Base-by-base conservation (phyloP, 1,284 basidiomycete genomes). In the Cutaneotrichosporon arboriforme region DNA sequence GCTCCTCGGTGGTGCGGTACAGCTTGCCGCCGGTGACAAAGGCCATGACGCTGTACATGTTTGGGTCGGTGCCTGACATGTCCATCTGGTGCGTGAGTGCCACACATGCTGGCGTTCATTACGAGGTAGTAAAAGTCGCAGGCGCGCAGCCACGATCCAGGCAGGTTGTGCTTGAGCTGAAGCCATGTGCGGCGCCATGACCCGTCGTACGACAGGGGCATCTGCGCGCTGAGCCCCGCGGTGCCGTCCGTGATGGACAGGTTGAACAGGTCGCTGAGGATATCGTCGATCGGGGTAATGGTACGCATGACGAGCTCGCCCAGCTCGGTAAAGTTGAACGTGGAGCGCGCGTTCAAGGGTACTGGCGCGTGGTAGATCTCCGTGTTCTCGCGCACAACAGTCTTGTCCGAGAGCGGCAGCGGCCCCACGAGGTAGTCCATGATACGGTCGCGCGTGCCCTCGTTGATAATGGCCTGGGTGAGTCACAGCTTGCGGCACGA, bases 181-280 rank as follows among this genome's bases (percentile, higher is more conserved):
- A 58, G 14, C 60, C 63, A 65, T 17, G 45, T 49, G 49, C 65
- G 77, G 42, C 83, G 77, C 76, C 82, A 84, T 12, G 76, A 71
- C 7, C 83, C 83, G 58, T 84, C 82, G 54, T 81, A 83, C 47
- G 80, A 81, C 61, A 80, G 79, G 1, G 83, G 83, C 0, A 77
- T 81, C 42, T 67, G 68, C 1, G 71, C 76, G 3, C 70, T 78
- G 17, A 84, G 72, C 26, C n/a, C n/a, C n/a, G n/a, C n/a, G 0
- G 80, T 80, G 51, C 81, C 80, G 49, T 79, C 80, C 9, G 70
- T 62, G 1, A 67, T 77, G 41, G 79, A 78, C 2, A 81, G 15
- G 17, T 61, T 61, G 51, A 67, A 66, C 42, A 70, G 68, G 59
- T 80, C 81, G 74, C 79, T 46, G 41, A 60, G 48, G 39, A 57